These are phyloP conservation scores for Infundibulicybe gibba DNA, from an alignment of 768 basidiomycete genomes.

Conservation along the genomic window DNA sequence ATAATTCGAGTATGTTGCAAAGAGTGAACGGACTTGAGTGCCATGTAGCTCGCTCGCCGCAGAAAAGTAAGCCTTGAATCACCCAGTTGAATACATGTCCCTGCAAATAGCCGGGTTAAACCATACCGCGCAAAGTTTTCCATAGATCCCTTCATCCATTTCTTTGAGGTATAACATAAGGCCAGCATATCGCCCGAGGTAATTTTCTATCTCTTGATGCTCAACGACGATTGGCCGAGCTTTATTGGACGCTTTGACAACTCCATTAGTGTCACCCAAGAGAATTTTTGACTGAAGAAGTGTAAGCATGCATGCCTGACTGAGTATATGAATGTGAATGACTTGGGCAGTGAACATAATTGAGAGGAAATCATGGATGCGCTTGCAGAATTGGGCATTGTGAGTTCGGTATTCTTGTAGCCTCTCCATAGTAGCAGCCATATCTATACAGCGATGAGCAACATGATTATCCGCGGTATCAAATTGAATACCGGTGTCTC, in stretches of 20 bases:
- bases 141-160: slow-evolving; percentile 90
- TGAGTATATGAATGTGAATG: slow-evolving; percentile 9
- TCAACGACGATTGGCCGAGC: slow-evolving; percentile 45
- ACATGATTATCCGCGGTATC: slow-evolving; percentile 1
- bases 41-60: slow-evolving; percentile 79
- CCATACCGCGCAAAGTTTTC: slow-evolving; percentile 85
- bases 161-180: slow-evolving; percentile 92
- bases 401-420: slow-evolving; percentile 88
- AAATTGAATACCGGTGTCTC: slow-evolving; percentile 67
- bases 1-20: slow-evolving; percentile 52
- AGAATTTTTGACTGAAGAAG: slow-evolving; percentile 59
- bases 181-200: slow-evolving; percentile 86
- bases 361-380: slow-evolving; percentile 82
- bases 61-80: slow-evolving; percentile 84
- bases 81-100: slow-evolving; percentile 3
- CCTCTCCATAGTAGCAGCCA: slow-evolving; percentile 96
- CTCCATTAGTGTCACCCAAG: slow-evolving; percentile 58
- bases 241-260: slow-evolving; percentile 38
- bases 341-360: slow-evolving; percentile 94
- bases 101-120: not conserved
- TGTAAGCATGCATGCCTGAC: not conserved
- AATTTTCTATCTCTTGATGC: slow-evolving; percentile 77
- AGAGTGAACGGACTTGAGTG: slow-evolving; percentile 72
- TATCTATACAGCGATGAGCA: slow-evolving; percentile 45
- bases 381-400: slow-evolving; percentile 91